These are phyloP conservation scores for Cladorrhinum samala DNA, from an alignment of 495 filamentous ascomycete genomes.

Conservation along the genomic window DNA sequence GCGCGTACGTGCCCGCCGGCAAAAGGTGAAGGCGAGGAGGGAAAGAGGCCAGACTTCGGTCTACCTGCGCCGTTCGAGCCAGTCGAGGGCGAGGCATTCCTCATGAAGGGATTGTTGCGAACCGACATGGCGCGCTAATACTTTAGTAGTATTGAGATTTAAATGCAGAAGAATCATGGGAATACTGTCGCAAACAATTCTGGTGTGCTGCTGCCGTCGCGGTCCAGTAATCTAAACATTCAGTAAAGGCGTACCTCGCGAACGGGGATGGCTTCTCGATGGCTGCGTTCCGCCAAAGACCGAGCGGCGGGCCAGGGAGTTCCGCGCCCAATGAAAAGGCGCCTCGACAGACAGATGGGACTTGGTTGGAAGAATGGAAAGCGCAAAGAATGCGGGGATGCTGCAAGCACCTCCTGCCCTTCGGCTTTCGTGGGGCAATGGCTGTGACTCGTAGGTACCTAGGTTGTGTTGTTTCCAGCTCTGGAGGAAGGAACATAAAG, in stretches of 20 bases:
- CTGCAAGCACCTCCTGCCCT: no score
- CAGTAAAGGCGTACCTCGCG: neutral
- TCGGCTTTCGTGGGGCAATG: no score
- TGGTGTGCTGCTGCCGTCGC: slow-evolving; percentile 4
- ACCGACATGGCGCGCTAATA: slow-evolving; percentile 33
- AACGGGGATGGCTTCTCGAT: neutral
- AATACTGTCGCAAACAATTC: slow-evolving; percentile 5
- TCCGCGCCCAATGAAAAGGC: no score
- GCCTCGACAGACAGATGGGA: no score
- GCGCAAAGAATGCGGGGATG: no score
- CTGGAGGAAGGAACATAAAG: no score
- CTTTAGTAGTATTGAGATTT: neutral
- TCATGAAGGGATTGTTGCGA: slow-evolving; percentile 72
- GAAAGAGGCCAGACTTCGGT: slow-evolving; percentile 67
- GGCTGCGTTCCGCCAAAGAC: no score
- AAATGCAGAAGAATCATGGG: slow-evolving; percentile 5
- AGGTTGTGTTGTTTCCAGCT: no score
- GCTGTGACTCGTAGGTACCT: no score
- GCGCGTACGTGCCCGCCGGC: slow-evolving; percentile 29
- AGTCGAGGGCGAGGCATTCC: slow-evolving; percentile 55
- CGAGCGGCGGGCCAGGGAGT: no score
- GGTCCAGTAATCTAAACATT: slow-evolving; percentile 19
- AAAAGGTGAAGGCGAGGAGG: slow-evolving; percentile 45
- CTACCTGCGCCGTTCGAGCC: slow-evolving; percentile 49
- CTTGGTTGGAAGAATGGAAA: no score